A percentile compares a stretch with the other conserved stretches of the same genome.
Evolutionary conservation across 306 rosid species (phyloP).

Genomic region (Citrullus colocynthis): DNA sequence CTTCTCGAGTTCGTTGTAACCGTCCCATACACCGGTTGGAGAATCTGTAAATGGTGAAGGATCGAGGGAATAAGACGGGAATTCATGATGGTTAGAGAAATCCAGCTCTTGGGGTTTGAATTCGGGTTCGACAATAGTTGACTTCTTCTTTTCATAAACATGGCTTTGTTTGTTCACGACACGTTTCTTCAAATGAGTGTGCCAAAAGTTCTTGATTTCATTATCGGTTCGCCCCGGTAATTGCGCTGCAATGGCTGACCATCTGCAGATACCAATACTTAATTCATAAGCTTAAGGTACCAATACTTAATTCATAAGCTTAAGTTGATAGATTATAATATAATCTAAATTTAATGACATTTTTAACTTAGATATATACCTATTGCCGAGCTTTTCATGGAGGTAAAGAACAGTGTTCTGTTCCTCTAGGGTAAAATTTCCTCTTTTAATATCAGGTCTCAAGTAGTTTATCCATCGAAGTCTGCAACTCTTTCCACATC

Average conservation of each 20-base stretch:
- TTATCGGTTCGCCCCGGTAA: slow-evolving; percentile 91
- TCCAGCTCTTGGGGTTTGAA: slow-evolving; percentile 18
- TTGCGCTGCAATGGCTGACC: slow-evolving; percentile 91
- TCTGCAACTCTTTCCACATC: slow-evolving; percentile 97
- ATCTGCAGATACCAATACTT: slow-evolving; percentile 39
- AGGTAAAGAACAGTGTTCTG: slow-evolving; percentile 56
- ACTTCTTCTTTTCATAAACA: slow-evolving; percentile 6
- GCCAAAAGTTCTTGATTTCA: slow-evolving; percentile 95
- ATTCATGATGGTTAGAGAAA: slow-evolving; percentile 21
- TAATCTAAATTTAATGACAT: background rate
- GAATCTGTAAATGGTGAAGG: slow-evolving; percentile 26
- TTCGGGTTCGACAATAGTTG: slow-evolving; percentile 23
- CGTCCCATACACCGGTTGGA: background rate
- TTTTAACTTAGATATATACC: slow-evolving; percentile 24
- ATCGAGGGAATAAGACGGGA: slow-evolving; percentile 13
- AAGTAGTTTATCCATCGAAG: slow-evolving; percentile 79
- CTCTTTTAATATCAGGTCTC: slow-evolving; percentile 88
- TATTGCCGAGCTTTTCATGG: slow-evolving; percentile 68
- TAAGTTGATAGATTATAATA: background rate
- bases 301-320: background rate
- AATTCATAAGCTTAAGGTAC: no score
- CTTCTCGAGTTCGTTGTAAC: slow-evolving; percentile 12
- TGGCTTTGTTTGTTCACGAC: slow-evolving; percentile 8
- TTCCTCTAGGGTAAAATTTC: slow-evolving; percentile 75
- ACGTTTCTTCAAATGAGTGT: slow-evolving; percentile 86